Conservation (phyloP, 1,139 yeast species). For the Candida gigantensis region DNA sequence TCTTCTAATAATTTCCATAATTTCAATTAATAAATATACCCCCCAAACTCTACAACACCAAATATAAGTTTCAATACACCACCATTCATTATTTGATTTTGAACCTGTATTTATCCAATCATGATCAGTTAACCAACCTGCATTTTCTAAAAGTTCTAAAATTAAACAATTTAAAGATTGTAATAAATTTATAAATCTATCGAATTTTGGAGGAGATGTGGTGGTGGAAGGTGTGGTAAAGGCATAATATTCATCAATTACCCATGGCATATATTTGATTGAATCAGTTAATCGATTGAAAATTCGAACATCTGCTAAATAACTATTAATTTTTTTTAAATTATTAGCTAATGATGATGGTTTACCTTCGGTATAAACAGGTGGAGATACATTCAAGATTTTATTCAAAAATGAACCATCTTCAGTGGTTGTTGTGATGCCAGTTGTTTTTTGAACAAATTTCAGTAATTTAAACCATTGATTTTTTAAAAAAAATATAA, state of each 20-base stretch:
- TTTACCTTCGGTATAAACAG: slow-evolving; percentile 9
- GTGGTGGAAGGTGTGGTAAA: slow-evolving; percentile 27
- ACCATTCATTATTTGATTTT: slow-evolving; percentile 44
- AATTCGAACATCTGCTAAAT: slow-evolving; percentile 53
- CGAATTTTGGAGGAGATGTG: slow-evolving; percentile 24
- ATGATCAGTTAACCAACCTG: slow-evolving; percentile 61
- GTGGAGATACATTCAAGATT: slow-evolving; percentile 6
- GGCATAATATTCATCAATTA: slow-evolving; percentile 39
- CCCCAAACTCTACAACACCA: slow-evolving; percentile 64
- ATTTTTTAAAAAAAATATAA: slow-evolving; percentile 29
- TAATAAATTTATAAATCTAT: slow-evolving; percentile 38
- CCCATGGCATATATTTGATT: slow-evolving; percentile 53
- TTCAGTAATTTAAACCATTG: slow-evolving; percentile 26
- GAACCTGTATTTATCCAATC: slow-evolving; percentile 51
- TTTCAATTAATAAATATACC: slow-evolving; percentile 48
- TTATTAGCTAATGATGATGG: slow-evolving; percentile 37
- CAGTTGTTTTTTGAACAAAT: slow-evolving; percentile 15
- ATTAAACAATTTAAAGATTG: slow-evolving; percentile 47
- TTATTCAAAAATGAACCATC: background rate
- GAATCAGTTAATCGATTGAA: slow-evolving; percentile 56
- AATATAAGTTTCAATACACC: slow-evolving; percentile 48
- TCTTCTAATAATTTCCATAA: slow-evolving; percentile 45
- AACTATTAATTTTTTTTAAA: slow-evolving; percentile 44
- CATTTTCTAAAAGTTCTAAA: slow-evolving; percentile 54
- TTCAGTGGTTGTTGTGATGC: slow-evolving; percentile 9